Conservation (phyloP, 2,329 filamentous ascomycete species). For the Macrophomina tecta region DNA sequence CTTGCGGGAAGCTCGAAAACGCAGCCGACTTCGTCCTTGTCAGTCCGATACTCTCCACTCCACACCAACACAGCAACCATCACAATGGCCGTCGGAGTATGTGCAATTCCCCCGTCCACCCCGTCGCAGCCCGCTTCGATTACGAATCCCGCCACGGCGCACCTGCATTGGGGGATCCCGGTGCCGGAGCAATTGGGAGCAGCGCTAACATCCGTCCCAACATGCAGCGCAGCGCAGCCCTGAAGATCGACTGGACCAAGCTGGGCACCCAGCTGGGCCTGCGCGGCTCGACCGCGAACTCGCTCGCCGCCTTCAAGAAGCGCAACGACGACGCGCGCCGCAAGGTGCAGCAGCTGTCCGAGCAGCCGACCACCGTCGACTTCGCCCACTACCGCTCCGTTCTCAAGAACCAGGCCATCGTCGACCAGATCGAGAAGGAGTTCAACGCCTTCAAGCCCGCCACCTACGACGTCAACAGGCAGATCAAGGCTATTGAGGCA, state of each 20-base stretch:
- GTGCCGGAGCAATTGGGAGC: conserved; percentile 28
- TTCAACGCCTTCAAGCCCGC: conserved; percentile 90
- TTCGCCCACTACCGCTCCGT: conserved; percentile 89
- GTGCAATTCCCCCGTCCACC: conserved; percentile 35
- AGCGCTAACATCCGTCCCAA: conserved; percentile 37
- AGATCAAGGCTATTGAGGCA: conserved; percentile 97
- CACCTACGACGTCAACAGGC: conserved; percentile 89
- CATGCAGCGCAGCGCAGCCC: conserved; percentile 89
- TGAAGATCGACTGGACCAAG: conserved; percentile 99
- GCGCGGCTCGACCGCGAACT: conserved; percentile 88
- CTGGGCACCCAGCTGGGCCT: conserved; percentile 93
- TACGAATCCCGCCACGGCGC: conserved; percentile 35
- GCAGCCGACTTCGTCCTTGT: conserved; percentile 39
- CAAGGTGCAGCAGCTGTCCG: conserved; percentile 82
- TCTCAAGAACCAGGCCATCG: conserved; percentile 93
- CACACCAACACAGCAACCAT: conserved; percentile 45
- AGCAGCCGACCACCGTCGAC: conserved; percentile 86
- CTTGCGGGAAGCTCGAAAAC: conserved; percentile 28
- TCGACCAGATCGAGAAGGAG: conserved; percentile 97
- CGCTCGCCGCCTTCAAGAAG: conserved; percentile 98
- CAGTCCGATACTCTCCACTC: conserved; percentile 52
- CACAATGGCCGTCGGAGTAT: conserved; percentile 53
- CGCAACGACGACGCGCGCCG: conserved; percentile 98
- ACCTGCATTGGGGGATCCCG: conserved; percentile 32
- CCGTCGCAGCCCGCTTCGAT: conserved; percentile 15